These are phyloP conservation scores for Trichoderma sp. DNA, from an alignment of 2,329 filamentous ascomycete genomes.

Conservation along the genomic window DNA sequence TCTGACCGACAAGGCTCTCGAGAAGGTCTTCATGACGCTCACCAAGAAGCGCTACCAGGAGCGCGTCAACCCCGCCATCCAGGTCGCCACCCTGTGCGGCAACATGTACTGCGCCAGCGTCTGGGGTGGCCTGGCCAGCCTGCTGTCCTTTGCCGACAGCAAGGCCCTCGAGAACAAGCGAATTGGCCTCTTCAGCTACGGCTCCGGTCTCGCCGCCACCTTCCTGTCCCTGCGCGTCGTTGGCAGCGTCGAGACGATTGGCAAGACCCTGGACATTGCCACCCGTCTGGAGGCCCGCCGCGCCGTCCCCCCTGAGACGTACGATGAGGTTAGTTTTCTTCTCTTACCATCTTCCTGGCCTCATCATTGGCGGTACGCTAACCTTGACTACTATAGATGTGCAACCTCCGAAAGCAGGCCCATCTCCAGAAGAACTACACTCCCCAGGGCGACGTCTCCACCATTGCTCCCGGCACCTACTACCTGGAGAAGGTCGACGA, in stretches of 20 bases:
- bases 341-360: background rate
- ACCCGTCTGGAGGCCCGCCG: constrained; percentile 67
- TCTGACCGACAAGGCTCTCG: constrained; percentile 76
- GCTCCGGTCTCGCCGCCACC: constrained; percentile 71
- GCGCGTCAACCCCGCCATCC: constrained; percentile 71
- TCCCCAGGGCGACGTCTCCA: constrained; percentile 68
- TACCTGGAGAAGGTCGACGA: constrained; percentile 80
- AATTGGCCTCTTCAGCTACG: constrained; percentile 77
- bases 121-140: constrained; percentile 73
- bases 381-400: constrained; percentile 54
- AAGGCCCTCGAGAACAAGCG: constrained; percentile 70
- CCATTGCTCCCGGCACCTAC: constrained; percentile 68
- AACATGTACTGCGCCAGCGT: constrained; percentile 73
- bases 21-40: constrained; percentile 84
- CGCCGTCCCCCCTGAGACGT: constrained; percentile 69
- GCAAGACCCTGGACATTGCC: constrained; percentile 69
- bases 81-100: constrained; percentile 75
- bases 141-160: constrained; percentile 66
- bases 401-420: constrained; percentile 77
- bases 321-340: constrained; percentile 55
- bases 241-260: constrained; percentile 68
- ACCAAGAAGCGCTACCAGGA: constrained; percentile 84
- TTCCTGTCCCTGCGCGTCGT: constrained; percentile 74
- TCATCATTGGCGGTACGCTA: background rate
- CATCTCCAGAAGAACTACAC: constrained; percentile 80